Percentiles rank a stretch among this genome's conserved stretches.
Evolutionary conservation across 106 monocot species (phyloP).

Genomic region (Dactylorhiza incarnata): DNA sequence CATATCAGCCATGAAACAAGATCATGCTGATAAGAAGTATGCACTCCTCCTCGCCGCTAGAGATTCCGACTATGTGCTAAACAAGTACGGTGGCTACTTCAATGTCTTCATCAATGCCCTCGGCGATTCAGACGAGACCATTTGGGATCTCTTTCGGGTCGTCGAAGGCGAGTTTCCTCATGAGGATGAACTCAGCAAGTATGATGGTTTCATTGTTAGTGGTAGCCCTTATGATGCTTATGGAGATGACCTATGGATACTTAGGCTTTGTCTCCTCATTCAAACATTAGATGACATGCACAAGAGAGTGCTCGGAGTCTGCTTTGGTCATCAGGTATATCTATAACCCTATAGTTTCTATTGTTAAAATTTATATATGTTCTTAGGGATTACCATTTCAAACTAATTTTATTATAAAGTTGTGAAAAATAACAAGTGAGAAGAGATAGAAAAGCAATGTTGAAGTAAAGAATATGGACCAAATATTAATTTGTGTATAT

Average conservation of each 20-base stretch:
- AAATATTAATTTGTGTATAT: too few species aligned
- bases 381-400: too few species aligned
- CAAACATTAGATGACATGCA: conserved; percentile 51
- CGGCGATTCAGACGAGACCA: conserved; percentile 43
- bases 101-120: conserved; percentile 69
- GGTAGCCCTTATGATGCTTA: conserved; percentile 84
- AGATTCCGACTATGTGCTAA: conserved; percentile 77
- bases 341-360: too few species aligned
- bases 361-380: too few species aligned
- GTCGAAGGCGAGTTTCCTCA: conserved; percentile 74
- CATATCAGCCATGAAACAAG: conserved; percentile 9
- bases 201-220: conserved; percentile 72
- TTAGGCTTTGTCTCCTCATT: conserved; percentile 51
- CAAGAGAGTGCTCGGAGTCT: conserved; percentile 75
- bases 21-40: conserved; percentile 31
- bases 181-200: conserved; percentile 38
- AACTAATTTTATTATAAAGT: too few species aligned
- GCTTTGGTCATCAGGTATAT: conserved; percentile 89
- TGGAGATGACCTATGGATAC: conserved; percentile 59
- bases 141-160: conserved; percentile 71
- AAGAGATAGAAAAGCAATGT: too few species aligned
- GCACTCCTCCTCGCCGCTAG: conserved; percentile 54
- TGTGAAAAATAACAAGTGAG: too few species aligned
- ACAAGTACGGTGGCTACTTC: conserved; percentile 69
- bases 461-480: too few species aligned